Percentiles rank a stretch among this genome's conserved stretches.
Evolutionary conservation across 2,329 filamentous ascomycete species (phyloP).

Genomic region (Trichoderma gracile): DNA sequence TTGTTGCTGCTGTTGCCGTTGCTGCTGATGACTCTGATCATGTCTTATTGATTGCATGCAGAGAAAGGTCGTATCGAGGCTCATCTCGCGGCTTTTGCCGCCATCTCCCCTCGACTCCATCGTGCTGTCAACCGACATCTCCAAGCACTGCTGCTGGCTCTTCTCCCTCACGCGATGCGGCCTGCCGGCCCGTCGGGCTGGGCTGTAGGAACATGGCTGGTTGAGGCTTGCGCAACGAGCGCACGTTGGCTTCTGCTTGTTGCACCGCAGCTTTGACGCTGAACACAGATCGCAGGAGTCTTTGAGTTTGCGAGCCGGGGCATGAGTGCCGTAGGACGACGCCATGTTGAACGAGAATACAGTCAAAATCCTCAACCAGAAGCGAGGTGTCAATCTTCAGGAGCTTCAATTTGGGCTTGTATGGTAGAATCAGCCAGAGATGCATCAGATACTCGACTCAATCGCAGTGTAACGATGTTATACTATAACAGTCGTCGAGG

Average conservation of each 20-base stretch:
- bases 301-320: not conserved
- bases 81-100: not conserved
- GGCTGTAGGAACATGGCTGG: not conserved
- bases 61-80: not conserved
- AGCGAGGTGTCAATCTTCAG: not conserved
- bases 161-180: slow-evolving; percentile 2
- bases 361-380: not conserved
- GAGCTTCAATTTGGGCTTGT: not conserved
- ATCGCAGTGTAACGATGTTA: not conserved
- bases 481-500: not conserved
- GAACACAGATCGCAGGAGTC: slow-evolving; percentile 1
- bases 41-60: not conserved
- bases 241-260: not conserved
- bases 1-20: not conserved
- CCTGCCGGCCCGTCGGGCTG: not conserved
- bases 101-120: not conserved
- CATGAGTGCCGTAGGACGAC: not conserved
- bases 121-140: not conserved
- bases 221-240: not conserved
- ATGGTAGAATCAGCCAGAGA: not conserved
- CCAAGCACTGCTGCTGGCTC: not conserved
- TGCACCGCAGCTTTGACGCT: not conserved
- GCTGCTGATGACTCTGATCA: not conserved
- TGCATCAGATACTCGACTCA: not conserved
- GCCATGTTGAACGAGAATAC: not conserved